Evolutionary conservation across 2,329 filamentous ascomycete genomes (phyloP), one percentile per base, ranked within the genome.

Genomic region (Aspergillus glaucus): DNA sequence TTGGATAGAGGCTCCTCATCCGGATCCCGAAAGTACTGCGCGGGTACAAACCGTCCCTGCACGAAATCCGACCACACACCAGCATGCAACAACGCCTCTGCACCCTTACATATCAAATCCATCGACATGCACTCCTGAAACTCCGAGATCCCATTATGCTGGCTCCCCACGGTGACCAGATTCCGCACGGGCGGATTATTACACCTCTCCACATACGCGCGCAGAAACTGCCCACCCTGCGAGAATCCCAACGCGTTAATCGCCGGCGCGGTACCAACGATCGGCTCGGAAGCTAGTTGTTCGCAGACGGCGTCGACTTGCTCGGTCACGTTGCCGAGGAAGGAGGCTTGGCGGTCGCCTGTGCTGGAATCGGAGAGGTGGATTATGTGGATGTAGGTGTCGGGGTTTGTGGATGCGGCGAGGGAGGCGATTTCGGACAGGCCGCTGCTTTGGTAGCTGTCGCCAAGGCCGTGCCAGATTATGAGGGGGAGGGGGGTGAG

Each of bases 171-270:
- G 1, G 91, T 96, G 54, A 95, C 80, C 34, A 96, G 79, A 64
- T 81, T 91, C 56, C 82, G 80, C 10, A 95, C 80, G 3, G 81
- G 84, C 0, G 89, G 85, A 30, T 61, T 62, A 67, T 90, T 93
- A 76, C 93, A 98, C 40, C 88, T 81, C 76, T 98, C 84, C 55
- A 95, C 76, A 66, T 95, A 91, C 21, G 80, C 93, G 50, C 93
- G 84, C n/a, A 98, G 79, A 74, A 98, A 96, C 67, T 95, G 88
- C 1, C 93, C 93, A 54, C 93, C 93, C 70, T 98, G 93, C 12
- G 87, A 93, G 75, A 98, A 96, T 24, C 93, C 93, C 32, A 98
- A 74, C 30, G 91, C 92, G 70, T 97, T 93, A 64, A 96, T 78
- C 54, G 86, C 88, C 0, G 87, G 87, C 0, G 88, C 87, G 6